A percentile compares a stretch with the other conserved stretches of the same genome.
Evolutionary conservation across 2,329 filamentous ascomycete species (phyloP).

Genomic region (Aspergillus phoenicis): DNA sequence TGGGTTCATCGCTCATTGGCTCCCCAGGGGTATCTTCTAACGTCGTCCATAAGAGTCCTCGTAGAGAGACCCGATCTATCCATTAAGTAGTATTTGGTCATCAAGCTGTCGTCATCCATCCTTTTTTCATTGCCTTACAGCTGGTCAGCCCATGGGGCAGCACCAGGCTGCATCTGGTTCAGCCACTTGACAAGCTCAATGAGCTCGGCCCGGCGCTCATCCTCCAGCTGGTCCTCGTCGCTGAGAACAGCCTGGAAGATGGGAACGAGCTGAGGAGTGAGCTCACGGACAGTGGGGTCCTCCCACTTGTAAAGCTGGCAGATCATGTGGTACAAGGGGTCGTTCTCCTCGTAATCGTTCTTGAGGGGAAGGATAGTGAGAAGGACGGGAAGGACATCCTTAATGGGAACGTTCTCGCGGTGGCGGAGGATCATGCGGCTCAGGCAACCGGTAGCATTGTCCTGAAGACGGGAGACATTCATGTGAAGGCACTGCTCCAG

Average conservation of each 20-base stretch:
- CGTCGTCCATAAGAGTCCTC: slow-evolving; percentile 26
- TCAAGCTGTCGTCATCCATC: slow-evolving; percentile 20
- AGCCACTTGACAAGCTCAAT: slow-evolving; percentile 53
- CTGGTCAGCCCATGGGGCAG: slow-evolving; percentile 44
- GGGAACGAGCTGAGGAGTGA: slow-evolving; percentile 51
- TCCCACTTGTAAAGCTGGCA: slow-evolving; percentile 70
- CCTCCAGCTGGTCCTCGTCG: slow-evolving; percentile 51
- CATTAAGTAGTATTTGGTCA: slow-evolving; percentile 29
- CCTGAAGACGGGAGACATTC: slow-evolving; percentile 77
- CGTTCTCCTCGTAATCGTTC: slow-evolving; percentile 96
- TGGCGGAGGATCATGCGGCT: slow-evolving; percentile 89
- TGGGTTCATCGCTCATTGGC: slow-evolving; percentile 4
- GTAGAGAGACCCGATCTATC: slow-evolving; percentile 32
- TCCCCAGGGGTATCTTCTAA: slow-evolving; percentile 35
- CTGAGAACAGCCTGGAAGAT: slow-evolving; percentile 52
- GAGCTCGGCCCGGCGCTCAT: slow-evolving; percentile 50
- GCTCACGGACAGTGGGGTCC: slow-evolving; percentile 47
- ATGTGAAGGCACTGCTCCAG: slow-evolving; percentile 82
- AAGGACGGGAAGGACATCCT: slow-evolving; percentile 78
- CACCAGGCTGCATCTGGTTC: slow-evolving; percentile 48
- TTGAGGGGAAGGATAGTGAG: slow-evolving; percentile 80
- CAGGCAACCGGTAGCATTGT: slow-evolving; percentile 91
- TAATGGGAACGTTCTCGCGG: slow-evolving; percentile 77
- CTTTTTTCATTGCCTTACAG: slow-evolving; percentile 26
- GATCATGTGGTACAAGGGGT: slow-evolving; percentile 88